A percentile compares a stretch with the other conserved stretches of the same genome.
These are phyloP conservation scores for Biancaea sappan DNA, from an alignment of 306 rosid species.

Conservation along the genomic window DNA sequence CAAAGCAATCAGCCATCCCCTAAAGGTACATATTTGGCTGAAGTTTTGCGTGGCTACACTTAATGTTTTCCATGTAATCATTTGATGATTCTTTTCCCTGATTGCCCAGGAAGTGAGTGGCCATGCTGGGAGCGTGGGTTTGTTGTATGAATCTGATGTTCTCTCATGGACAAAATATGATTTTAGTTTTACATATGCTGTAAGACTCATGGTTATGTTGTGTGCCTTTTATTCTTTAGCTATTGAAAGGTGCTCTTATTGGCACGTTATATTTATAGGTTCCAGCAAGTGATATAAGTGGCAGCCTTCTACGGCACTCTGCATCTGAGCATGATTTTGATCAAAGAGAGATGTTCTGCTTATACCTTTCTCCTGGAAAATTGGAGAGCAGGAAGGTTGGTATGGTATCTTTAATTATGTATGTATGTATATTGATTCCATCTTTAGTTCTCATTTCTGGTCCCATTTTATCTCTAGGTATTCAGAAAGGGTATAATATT, in stretches of 20 bases:
- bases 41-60: slow-evolving; percentile 11
- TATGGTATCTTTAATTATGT: slow-evolving; percentile 20
- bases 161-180: slow-evolving; percentile 65
- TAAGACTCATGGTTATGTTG: slow-evolving; percentile 42
- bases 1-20: slow-evolving; percentile 67
- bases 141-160: slow-evolving; percentile 59
- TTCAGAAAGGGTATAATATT: slow-evolving; percentile 65
- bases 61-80: not conserved
- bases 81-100: slow-evolving; percentile 15
- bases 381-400: slow-evolving; percentile 57
- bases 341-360: slow-evolving; percentile 74
- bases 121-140: slow-evolving; percentile 53
- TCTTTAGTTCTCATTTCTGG: slow-evolving; percentile 12
- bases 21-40: slow-evolving; percentile 59
- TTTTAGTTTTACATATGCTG: slow-evolving; percentile 61
- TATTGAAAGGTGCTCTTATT: slow-evolving; percentile 33
- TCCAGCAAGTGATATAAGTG: slow-evolving; percentile 56
- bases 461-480: slow-evolving; percentile 52
- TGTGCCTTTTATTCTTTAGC: slow-evolving; percentile 16
- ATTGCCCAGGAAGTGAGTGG: slow-evolving; percentile 55
- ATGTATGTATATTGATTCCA: not conserved
- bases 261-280: slow-evolving; percentile 50
- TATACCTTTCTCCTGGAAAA: slow-evolving; percentile 68
- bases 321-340: slow-evolving; percentile 62
- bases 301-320: slow-evolving; percentile 61